Conservation (phyloP, 176 grass and related monocot genomes). For the Phyllostachys edulis region DNA sequence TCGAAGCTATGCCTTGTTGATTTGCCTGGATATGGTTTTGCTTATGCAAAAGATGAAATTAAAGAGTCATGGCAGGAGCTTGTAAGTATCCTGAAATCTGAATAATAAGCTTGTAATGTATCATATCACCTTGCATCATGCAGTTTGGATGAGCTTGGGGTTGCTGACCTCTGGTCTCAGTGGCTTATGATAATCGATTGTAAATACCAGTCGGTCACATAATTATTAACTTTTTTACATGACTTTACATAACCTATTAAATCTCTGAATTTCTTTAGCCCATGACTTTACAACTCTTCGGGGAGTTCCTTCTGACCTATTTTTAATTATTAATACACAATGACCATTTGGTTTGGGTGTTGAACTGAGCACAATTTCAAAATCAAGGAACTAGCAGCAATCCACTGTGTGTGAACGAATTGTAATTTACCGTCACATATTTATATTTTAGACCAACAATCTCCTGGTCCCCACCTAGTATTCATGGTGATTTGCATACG, state of each 20-base stretch:
- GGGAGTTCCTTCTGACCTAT: not conserved
- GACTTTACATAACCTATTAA: not conserved
- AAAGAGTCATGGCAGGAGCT: slow-evolving; percentile 96
- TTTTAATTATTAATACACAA: not conserved
- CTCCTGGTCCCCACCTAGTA: not conserved
- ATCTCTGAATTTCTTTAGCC: not conserved
- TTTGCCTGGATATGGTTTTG: slow-evolving; percentile 98
- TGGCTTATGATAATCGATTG: not conserved
- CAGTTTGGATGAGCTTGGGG: not conserved
- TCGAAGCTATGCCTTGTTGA: slow-evolving; percentile 88
- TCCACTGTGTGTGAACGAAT: not conserved
- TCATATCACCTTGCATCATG: not conserved
- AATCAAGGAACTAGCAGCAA: not conserved
- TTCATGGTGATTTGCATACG: not conserved
- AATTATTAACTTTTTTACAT: not conserved
- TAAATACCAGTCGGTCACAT: not conserved
- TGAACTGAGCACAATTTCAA: slow-evolving; percentile 12
- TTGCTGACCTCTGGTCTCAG: not conserved
- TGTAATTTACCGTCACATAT: not conserved
- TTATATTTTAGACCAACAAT: not conserved
- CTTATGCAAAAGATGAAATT: slow-evolving; percentile 98
- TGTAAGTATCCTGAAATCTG: slow-evolving; percentile 53
- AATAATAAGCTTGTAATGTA: slow-evolving; percentile 10
- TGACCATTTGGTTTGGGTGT: not conserved
- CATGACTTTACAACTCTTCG: not conserved